These are phyloP conservation scores for Tetrastigma voinierianum DNA, from an alignment of 164 flowering plant genomes.

Conservation along the genomic window DNA sequence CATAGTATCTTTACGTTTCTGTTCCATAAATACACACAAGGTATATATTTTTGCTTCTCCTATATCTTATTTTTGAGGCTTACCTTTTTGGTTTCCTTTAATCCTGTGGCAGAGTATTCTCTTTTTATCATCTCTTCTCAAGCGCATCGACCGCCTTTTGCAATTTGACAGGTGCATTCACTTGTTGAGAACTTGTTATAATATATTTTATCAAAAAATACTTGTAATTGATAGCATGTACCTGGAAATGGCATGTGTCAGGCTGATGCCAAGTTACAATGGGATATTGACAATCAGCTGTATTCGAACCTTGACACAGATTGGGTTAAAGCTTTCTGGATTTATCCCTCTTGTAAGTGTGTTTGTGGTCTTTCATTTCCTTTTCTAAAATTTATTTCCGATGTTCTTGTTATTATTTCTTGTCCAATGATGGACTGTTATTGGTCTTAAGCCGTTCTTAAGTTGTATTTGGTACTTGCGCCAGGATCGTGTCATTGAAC, in stretches of 20 bases:
- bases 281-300: constrained; percentile 89
- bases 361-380: background rate
- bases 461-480: constrained; percentile 1
- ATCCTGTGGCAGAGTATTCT: constrained; percentile 54
- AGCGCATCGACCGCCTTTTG: constrained; percentile 84
- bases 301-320: constrained; percentile 77
- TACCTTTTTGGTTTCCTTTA: background rate
- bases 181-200: constrained; percentile 10
- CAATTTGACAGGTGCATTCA: constrained; percentile 87
- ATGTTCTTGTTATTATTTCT: too few relatives aligned
- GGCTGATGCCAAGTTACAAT: constrained; percentile 96
- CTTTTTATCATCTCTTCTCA: constrained; percentile 76
- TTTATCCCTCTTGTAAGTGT: constrained; percentile 67
- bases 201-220: background rate
- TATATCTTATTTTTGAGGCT: background rate
- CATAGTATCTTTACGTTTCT: too few relatives aligned
- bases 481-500: constrained; percentile 73
- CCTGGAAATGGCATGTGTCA: constrained; percentile 25
- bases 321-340: constrained; percentile 74
- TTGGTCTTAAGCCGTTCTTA: background rate
- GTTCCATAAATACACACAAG: too few relatives aligned
- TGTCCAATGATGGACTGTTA: background rate
- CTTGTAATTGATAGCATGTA: constrained; percentile 2
- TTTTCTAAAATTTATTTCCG: too few relatives aligned
- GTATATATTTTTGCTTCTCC: background rate